These are phyloP conservation scores for Camptophora hylomeconis DNA, from an alignment of 2,329 filamentous ascomycete species.

Conservation along the genomic window DNA sequence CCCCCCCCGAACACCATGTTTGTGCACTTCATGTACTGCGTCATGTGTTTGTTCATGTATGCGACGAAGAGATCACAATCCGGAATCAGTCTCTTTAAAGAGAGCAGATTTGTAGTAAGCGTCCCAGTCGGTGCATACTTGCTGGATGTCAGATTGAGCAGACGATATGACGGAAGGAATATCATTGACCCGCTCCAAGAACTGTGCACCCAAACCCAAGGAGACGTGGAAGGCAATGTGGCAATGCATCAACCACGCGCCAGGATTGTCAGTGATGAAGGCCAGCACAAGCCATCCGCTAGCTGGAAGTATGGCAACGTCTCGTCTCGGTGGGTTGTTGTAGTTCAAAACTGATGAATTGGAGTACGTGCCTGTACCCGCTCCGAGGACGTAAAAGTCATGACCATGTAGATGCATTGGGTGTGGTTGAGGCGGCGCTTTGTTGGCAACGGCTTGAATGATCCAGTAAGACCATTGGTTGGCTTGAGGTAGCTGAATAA, in stretches of 20 bases:
- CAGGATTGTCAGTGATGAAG: conserved; percentile 30
- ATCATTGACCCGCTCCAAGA: conserved; percentile 21
- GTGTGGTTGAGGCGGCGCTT: conserved; percentile 16
- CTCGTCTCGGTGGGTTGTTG: conserved; percentile 25
- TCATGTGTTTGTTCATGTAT: no score
- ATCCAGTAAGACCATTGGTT: conserved; percentile 32
- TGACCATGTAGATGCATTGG: conserved; percentile 23
- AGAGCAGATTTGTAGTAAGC: conserved; percentile 13
- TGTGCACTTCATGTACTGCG: no score
- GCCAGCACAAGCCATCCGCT: conserved; percentile 27
- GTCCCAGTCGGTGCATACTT: conserved; percentile 15
- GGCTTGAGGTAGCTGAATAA: conserved; percentile 26
- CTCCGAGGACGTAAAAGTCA: conserved; percentile 17
- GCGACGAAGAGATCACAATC: no score
- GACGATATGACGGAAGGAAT: conserved; percentile 8
- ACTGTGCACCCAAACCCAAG: conserved; percentile 22
- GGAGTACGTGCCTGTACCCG: conserved; percentile 7
- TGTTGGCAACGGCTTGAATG: conserved; percentile 29
- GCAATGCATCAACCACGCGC: conserved; percentile 25
- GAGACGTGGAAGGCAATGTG: conserved; percentile 21
- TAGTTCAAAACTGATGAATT: conserved; percentile 13
- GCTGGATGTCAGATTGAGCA: no score
- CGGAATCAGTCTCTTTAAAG: conserved; percentile 17
- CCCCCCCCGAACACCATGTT: no score
- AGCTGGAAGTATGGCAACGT: conserved; percentile 25